A percentile compares a stretch with the other conserved stretches of the same genome.
Conservation (phyloP, 345 rosid species). For the Brassica cretica region DNA sequence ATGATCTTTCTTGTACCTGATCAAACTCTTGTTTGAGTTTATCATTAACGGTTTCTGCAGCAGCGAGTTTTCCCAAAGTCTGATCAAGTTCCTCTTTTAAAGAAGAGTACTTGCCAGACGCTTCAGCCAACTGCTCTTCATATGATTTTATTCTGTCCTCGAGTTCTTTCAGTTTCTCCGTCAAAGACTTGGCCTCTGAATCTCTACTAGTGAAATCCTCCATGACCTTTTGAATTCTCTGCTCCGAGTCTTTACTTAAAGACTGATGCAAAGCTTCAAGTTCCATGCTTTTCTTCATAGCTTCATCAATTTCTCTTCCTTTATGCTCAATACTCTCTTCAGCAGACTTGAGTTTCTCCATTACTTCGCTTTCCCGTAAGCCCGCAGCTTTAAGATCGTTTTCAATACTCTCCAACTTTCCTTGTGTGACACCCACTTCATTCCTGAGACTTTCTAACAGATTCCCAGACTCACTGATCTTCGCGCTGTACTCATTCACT, state of each 20-base stretch:
- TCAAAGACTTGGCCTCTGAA: conserved; percentile 65
- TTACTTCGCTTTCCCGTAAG: conserved; percentile 59
- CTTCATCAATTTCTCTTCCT: conserved; percentile 56
- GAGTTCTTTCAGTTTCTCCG: conserved; percentile 59
- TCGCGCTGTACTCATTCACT: conserved; percentile 46
- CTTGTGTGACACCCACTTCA: conserved; percentile 64
- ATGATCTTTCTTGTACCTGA: conserved; percentile 61
- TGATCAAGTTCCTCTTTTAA: conserved; percentile 73
- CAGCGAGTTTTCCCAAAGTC: conserved; percentile 51
- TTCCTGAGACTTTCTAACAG: conserved; percentile 63
- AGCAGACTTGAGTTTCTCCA: conserved; percentile 74
- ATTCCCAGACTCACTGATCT: conserved; percentile 74
- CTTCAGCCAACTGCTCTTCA: conserved; percentile 64
- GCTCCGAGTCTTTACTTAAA: conserved; percentile 62
- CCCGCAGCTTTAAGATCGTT: conserved; percentile 64
- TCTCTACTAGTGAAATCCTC: conserved; percentile 66
- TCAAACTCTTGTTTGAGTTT: conserved; percentile 58
- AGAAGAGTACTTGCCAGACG: conserved; percentile 52
- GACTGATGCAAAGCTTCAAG: conserved; percentile 65
- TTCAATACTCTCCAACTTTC: conserved; percentile 62
- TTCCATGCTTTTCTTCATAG: conserved; percentile 53
- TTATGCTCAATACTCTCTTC: conserved; percentile 71
- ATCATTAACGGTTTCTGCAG: conserved; percentile 57
- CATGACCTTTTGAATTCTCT: conserved; percentile 59
- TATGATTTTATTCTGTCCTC: conserved; percentile 62